A percentile compares a stretch with the other conserved stretches of the same genome.
These are phyloP conservation scores for Phytophthora pistaciae DNA, from an alignment of 352 stramenopile genomes.

Conservation along the genomic window DNA sequence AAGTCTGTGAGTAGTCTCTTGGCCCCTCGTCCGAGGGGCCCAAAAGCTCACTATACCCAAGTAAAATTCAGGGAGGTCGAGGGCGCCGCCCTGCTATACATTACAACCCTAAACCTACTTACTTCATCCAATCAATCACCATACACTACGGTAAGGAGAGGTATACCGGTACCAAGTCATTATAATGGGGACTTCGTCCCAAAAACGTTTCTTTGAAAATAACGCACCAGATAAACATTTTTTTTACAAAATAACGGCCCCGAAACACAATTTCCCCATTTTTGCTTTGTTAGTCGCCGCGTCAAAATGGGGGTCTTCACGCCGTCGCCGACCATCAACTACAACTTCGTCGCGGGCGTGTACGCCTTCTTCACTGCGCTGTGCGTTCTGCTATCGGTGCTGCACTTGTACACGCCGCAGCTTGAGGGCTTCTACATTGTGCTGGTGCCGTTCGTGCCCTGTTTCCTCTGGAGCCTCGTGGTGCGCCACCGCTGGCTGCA, in stretches of 20 bases:
- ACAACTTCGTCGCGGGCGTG: conserved; percentile 88
- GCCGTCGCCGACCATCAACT: conserved; percentile 87
- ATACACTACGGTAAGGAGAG: too few species aligned
- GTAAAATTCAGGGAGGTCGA: too few species aligned
- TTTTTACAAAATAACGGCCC: not conserved
- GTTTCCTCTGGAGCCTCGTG: conserved; percentile 85
- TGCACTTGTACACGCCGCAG: conserved; percentile 70
- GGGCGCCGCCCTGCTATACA: too few species aligned
- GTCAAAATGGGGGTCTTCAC: conserved; percentile 55
- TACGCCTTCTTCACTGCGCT: conserved; percentile 79
- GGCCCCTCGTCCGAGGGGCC: too few species aligned
- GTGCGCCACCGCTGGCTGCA: conserved; percentile 81
- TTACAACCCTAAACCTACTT: too few species aligned
- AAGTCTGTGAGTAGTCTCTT: too few species aligned
- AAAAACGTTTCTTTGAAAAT: too few species aligned
- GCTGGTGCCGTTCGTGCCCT: conserved; percentile 81
- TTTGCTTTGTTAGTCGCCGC: not conserved
- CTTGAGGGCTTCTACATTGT: conserved; percentile 90
- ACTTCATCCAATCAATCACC: too few species aligned
- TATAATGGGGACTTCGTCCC: too few species aligned
- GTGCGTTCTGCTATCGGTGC: conserved; percentile 60
- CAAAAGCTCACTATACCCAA: too few species aligned
- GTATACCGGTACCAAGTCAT: too few species aligned
- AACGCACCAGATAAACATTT: too few species aligned
- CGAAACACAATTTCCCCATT: not conserved